Base-by-base conservation (phyloP, 352 stramenopile species). In the Pythium oligandrum region DNA sequence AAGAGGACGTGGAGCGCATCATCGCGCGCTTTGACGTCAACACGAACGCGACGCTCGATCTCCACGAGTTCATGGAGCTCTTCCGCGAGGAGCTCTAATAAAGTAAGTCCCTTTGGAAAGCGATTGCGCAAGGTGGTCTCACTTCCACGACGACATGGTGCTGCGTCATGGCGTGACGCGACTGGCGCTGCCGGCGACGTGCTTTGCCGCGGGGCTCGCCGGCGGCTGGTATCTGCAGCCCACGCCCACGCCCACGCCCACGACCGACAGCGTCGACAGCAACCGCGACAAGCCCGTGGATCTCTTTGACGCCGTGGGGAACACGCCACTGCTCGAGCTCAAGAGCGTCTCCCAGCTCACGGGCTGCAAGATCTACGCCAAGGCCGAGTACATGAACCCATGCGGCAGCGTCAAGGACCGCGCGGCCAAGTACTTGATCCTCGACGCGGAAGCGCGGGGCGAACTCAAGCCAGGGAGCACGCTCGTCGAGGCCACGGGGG, bases 341-440 rank as follows among this genome's bases (percentile, higher is more conserved):
- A 76, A 73, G 42, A 77, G 69, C 31, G 51, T 90, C 31, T 88
- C 79, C 1, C 65, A 68, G 45, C 71, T 90, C 44, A 93, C 83
- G 3, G 69, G 71, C 3, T 89, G 80, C 71, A 86, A 73, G 55
- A 82, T 93, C 54, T 79, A 87, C 34, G 83, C 68, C 53, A 93
- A 93, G 60, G 80, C 80, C 17, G 83, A 93, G 70, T 91, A 77
- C 53, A 68, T 86, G 61, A 98, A 98, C 62, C 95, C 95, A 17
- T 90, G 90, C 57, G 94, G 93, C 8, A 95, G 76, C 31, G 88
- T 98, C 59, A 98, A 98, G 71, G 94, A 98, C 70, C 91, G 94
- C 34, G 93, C 96, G 8, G 90, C 89, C 42, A 87, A 96, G 44
- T 88, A 72, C n/a, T 83, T 98, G 71, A 97, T 98, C 62, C 63